Evolutionary conservation across 1,284 basidiomycete species (phyloP).

Genomic region (Pseudozyma pruni): DNA sequence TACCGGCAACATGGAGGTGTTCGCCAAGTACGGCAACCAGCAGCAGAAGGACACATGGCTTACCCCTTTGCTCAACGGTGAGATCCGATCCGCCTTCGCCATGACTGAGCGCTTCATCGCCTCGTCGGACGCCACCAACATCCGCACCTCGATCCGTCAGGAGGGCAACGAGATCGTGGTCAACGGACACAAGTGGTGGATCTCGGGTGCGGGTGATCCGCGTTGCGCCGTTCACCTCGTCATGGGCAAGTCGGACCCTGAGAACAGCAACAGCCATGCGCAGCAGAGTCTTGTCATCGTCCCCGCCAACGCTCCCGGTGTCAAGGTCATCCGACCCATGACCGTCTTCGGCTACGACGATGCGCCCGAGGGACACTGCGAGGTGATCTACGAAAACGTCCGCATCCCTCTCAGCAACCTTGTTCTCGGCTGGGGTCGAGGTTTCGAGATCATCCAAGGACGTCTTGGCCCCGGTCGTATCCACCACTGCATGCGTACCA

Average conservation of each 20-base stretch:
- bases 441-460: conserved; percentile 98
- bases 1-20: conserved; percentile 86
- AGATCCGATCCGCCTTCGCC: conserved; percentile 80
- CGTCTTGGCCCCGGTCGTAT: conserved; percentile 95
- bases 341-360: conserved; percentile 72
- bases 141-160: conserved; percentile 84
- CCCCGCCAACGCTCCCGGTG: conserved; percentile 84
- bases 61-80: conserved; percentile 84
- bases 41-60: conserved; percentile 94
- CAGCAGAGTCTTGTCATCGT: conserved; percentile 96
- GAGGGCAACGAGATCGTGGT: conserved; percentile 91
- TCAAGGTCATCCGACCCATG: conserved; percentile 90
- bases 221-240: conserved; percentile 89
- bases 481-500: conserved; percentile 93
- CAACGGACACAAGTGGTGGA: conserved; percentile 99
- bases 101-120: conserved; percentile 72
- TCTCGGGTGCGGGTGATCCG: conserved; percentile 95
- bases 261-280: conserved; percentile 77
- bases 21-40: conserved; percentile 88
- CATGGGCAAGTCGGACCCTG: conserved; percentile 87
- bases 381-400: conserved; percentile 93
- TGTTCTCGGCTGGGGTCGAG: conserved; percentile 89
- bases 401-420: conserved; percentile 84
- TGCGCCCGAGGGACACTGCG: conserved; percentile 81
- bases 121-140: conserved; percentile 95